Evolutionary conservation across 495 filamentous ascomycete genomes (phyloP), one percentile per base, ranked within the genome.

Genomic region (Echria macrotheca): DNA sequence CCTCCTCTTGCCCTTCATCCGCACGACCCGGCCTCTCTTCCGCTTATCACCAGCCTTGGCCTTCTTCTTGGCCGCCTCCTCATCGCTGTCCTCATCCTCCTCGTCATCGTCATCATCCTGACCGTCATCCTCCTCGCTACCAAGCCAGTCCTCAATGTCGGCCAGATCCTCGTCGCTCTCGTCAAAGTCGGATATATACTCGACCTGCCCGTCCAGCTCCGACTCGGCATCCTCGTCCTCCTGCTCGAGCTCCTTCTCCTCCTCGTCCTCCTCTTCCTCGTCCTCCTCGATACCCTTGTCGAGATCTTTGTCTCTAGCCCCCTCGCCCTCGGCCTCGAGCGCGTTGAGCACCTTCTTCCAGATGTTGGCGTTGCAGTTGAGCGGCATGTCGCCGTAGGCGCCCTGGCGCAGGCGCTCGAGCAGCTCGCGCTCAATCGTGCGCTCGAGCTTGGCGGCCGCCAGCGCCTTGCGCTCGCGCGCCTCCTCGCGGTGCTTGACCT

Each of bases 301-400:
- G 61, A 91, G 60, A 64, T 96, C 91, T 70, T 87, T 81, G 69
- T 97, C 93, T 54, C 89, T 75, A 57, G 74, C 75, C 37, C 85
- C 93, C 62, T 93, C 87, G 19, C 91, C 90, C 55, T 82, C 79
- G 48, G 83, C 77, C 77, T 97, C 94, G 63, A 97, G 70, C 2
- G 90, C 91, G 36, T 83, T 82, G 38, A 98, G 76, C 21, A 98
- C 94, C 79, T 89, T 93, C 84, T 96, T 95, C 93, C 93, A 98
- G 53, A 98, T 89, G 11, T 73, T 74, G 66, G 94, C 87, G 63
- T 93, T 90, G 12, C 93, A 89, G 70, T 98, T 98, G 50, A 98
- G 68, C 32, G 94, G 93, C 62, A 85, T 79, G 61, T 96, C 90
- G 33, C 93, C 94, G 73, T 97, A 98, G 1, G 91, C 91, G 31